phyloP scores from a whole-genome alignment of 257 asterid genomes.

The Gardenia jasminoides region DNA sequence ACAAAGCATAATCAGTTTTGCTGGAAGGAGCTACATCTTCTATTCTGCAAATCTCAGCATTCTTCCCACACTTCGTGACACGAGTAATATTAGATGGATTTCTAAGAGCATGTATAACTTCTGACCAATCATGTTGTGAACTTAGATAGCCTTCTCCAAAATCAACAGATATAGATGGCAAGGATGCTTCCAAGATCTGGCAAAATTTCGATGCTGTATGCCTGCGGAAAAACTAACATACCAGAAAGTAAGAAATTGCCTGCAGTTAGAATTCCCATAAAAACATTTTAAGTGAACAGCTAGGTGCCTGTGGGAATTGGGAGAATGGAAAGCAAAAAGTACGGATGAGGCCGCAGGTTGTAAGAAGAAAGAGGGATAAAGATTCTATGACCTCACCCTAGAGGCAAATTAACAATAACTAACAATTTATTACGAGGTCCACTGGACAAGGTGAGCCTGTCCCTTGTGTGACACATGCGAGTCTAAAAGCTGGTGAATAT shows the following conservation, averaged over 20 bases:
- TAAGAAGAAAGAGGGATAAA: neutral
- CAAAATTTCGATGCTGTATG: slow-evolving; percentile 72
- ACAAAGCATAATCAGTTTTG: slow-evolving; percentile 40
- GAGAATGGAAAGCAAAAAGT: neutral
- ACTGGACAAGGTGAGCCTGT: neutral
- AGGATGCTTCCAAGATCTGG: slow-evolving; percentile 57
- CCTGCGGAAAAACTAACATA: slow-evolving; percentile 70
- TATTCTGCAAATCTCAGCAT: slow-evolving; percentile 30
- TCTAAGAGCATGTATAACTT: slow-evolving; percentile 44
- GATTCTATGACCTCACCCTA: neutral
- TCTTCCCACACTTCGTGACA: slow-evolving; percentile 23
- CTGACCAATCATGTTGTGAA: slow-evolving; percentile 56
- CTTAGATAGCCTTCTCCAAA: slow-evolving; percentile 52
- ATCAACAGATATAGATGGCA: slow-evolving; percentile 45
- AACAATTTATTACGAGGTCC: neutral
- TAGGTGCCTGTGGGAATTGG: neutral
- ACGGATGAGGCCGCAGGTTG: neutral
- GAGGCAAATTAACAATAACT: neutral
- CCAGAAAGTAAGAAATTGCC: slow-evolving; percentile 39
- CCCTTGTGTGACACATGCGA: neutral
- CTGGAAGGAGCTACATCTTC: slow-evolving; percentile 23
- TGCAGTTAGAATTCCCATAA: neutral
- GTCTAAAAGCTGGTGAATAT: neutral
- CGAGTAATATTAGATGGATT: slow-evolving; percentile 18
- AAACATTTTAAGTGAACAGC: slow-evolving; percentile 8